These are phyloP conservation scores for Aspergillus fumigatiaffinis DNA, from an alignment of 2,329 filamentous ascomycete genomes.

Conservation along the genomic window DNA sequence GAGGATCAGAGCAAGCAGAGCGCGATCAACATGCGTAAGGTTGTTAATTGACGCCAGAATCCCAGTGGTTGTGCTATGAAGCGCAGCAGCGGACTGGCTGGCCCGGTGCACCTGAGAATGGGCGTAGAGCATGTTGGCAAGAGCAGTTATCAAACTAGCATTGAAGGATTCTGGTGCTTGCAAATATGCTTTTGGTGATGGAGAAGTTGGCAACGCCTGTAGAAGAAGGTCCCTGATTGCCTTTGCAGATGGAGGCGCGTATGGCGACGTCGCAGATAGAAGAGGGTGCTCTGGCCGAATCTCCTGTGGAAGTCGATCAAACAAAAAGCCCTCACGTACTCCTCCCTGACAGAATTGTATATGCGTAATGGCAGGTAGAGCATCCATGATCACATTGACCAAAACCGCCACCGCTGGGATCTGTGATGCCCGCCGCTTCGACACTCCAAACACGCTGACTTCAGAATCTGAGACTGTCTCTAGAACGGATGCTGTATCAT, in stretches of 20 bases:
- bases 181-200: slow-evolving; percentile 15
- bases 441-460: slow-evolving; percentile 64
- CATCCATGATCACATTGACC: slow-evolving; percentile 67
- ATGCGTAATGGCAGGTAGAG: slow-evolving; percentile 65
- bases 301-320: slow-evolving; percentile 60
- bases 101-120: slow-evolving; percentile 52
- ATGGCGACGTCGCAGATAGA: slow-evolving; percentile 55
- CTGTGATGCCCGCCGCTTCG: slow-evolving; percentile 71
- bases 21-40: slow-evolving; percentile 67
- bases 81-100: slow-evolving; percentile 59
- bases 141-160: slow-evolving; percentile 49
- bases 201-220: slow-evolving; percentile 41
- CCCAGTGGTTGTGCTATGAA: slow-evolving; percentile 69
- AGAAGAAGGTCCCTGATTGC: slow-evolving; percentile 48
- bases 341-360: slow-evolving; percentile 85
- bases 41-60: slow-evolving; percentile 67
- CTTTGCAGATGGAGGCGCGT: slow-evolving; percentile 47
- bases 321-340: slow-evolving; percentile 78
- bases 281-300: slow-evolving; percentile 66
- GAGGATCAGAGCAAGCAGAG: slow-evolving; percentile 65
- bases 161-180: slow-evolving; percentile 42
- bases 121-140: slow-evolving; percentile 57
- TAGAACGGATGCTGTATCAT: slow-evolving; percentile 47
- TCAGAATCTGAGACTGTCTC: slow-evolving; percentile 35
- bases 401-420: slow-evolving; percentile 80